Conservation (phyloP, 1,139 yeast genomes). For the Scheffersomyces illinoinensis region DNA sequence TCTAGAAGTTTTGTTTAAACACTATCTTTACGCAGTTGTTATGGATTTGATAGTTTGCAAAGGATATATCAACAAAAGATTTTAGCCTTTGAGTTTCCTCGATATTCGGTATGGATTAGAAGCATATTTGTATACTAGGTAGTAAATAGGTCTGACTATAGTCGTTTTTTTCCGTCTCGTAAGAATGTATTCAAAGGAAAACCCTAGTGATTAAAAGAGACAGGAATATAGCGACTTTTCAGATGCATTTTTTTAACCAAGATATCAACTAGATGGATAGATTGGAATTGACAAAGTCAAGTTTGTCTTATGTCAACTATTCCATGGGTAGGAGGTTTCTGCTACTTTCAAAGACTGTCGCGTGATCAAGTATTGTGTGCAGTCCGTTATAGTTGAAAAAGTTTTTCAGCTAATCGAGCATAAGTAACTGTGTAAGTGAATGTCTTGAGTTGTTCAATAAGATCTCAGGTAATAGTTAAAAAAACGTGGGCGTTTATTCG, state of each 20-base stretch:
- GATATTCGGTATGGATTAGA: too few relatives aligned
- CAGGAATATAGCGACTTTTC: too few relatives aligned
- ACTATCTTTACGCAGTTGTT: background rate
- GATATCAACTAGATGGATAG: too few relatives aligned
- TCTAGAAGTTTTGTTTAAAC: background rate
- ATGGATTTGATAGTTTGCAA: too few relatives aligned
- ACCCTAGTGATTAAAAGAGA: too few relatives aligned
- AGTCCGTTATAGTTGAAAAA: background rate
- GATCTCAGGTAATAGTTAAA: background rate
- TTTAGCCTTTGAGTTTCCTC: too few relatives aligned
- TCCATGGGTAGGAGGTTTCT: background rate
- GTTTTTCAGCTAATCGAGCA: background rate
- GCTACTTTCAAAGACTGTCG: background rate
- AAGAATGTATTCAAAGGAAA: too few relatives aligned
- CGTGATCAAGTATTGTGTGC: background rate
- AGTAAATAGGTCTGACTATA: too few relatives aligned
- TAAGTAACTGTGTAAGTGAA: background rate
- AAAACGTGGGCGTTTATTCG: background rate
- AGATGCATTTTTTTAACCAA: too few relatives aligned
- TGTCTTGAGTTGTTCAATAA: background rate
- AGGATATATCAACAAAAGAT: too few relatives aligned
- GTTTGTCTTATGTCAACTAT: background rate
- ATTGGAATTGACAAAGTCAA: background rate
- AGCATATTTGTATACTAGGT: too few relatives aligned
- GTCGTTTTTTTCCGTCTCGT: too few relatives aligned